Base-by-base conservation (phyloP, 129 eudicot genomes). In the Escallonia herrerae region DNA sequence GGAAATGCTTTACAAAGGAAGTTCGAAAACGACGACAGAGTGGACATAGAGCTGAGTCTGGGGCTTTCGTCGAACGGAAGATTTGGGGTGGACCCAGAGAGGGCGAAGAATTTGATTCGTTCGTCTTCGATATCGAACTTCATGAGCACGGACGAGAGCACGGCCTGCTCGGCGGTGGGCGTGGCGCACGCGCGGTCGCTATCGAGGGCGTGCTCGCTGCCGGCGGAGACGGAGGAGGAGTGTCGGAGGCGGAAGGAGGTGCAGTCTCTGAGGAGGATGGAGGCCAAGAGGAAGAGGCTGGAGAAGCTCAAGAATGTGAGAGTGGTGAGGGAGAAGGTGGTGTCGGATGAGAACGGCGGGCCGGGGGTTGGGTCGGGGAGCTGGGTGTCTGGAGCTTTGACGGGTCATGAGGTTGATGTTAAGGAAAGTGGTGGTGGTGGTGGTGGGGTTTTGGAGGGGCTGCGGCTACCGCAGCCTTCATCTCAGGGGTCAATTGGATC, bases 41-140 rank as follows among this genome's bases (percentile, higher is more conserved):
- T 44, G 0, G 84, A 72, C 22, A 43, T 80, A 2, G 87, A 90
- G 72, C 70, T 83, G 15, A 79, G 71, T 58, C 75, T 86, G 48
- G 90, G 90, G 15, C 79, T 86, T 15, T 90, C 95, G 0, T 63
- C 74, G 73, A 81, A 83, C 61, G 96, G 96, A 5, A 77, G 73
- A 60, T 89, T 82, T 63, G 94, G 96, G 40, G 77, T 69, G 46
- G 78, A 89, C 72, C 87, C 82, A 41, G 39, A 58, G 12, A 72
- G 62, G 45, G 43, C 33, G 4, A 78, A 66, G 14, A 65, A 56
- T 8, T 40, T 81, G 8, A 54, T 38, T 4, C 81, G 87, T 40
- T 63, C 87, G 22, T 71, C 84, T 45, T 85, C 93, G 2, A 64
- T 79, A 11, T 42, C 70, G 8, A 60, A 62, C 72, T 73, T 71